Evolutionary conservation across 495 filamentous ascomycete genomes (phyloP).

Genomic region (Hypoxylon fragiforme): DNA sequence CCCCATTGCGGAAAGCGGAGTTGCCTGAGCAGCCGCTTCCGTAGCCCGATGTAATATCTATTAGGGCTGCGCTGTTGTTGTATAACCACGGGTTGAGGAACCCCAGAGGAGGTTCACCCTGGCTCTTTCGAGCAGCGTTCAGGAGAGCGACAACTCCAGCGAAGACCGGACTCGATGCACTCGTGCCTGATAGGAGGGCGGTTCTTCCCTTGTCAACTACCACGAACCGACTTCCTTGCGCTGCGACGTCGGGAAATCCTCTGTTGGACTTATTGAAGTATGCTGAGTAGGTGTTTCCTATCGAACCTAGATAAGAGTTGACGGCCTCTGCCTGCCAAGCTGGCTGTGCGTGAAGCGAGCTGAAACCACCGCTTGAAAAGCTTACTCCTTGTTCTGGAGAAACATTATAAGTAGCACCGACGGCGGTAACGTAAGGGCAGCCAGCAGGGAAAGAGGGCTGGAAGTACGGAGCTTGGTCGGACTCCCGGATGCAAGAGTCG

Average conservation of each 20-base stretch:
- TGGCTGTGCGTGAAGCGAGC: constrained; percentile 63
- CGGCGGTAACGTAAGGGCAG: constrained; percentile 74
- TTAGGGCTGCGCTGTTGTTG: constrained; percentile 59
- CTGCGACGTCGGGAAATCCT: constrained; percentile 64
- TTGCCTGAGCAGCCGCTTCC: constrained; percentile 58
- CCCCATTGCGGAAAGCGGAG: constrained; percentile 55
- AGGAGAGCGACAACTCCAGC: constrained; percentile 59
- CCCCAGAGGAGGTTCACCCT: constrained; percentile 59
- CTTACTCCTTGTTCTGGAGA: constrained; percentile 62
- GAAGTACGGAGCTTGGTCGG: constrained; percentile 70
- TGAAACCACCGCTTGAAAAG: constrained; percentile 71
- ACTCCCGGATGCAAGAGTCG: constrained; percentile 57
- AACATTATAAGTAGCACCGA: constrained; percentile 63
- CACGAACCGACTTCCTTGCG: constrained; percentile 59
- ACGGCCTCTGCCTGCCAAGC: constrained; percentile 65
- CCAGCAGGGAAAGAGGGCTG: constrained; percentile 69
- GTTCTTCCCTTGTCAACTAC: constrained; percentile 49
- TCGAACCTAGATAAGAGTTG: constrained; percentile 53
- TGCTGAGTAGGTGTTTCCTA: constrained; percentile 48
- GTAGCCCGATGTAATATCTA: constrained; percentile 62
- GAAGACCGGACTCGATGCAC: constrained; percentile 44
- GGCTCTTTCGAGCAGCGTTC: constrained; percentile 61
- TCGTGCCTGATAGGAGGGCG: constrained; percentile 53
- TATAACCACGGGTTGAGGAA: constrained; percentile 69
- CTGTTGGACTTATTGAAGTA: constrained; percentile 60